These are phyloP conservation scores for Pezicula neosporulosa DNA, from an alignment of 2,329 filamentous ascomycete genomes.

Conservation along the genomic window DNA sequence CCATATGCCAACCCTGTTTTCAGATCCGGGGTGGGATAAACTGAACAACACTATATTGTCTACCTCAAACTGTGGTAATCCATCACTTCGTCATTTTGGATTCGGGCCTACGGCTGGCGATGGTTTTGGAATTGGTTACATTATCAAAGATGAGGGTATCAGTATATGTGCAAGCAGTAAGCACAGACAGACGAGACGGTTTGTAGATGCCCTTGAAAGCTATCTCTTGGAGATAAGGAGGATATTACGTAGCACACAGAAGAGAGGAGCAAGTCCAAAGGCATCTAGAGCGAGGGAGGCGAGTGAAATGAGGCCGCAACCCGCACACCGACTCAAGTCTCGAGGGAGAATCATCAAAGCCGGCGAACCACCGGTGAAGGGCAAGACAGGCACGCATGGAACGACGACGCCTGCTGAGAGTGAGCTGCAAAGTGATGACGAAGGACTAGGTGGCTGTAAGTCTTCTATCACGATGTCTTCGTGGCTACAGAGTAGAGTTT, in stretches of 20 bases:
- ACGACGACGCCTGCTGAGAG: conserved; percentile 63
- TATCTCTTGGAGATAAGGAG: conserved; percentile 91
- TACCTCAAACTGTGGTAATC: conserved; percentile 98
- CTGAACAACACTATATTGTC: conserved; percentile 92
- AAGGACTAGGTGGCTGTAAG: conserved; percentile 91
- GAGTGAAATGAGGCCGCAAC: conserved; percentile 30
- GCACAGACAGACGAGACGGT: conserved; percentile 87
- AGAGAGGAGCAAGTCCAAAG: conserved; percentile 45
- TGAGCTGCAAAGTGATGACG: conserved; percentile 72
- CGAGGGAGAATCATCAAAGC: conserved; percentile 70
- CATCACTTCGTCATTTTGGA: conserved; percentile 88
- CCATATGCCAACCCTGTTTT: conserved; percentile 75
- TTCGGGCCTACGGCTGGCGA: conserved; percentile 93
- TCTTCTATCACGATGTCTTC: conserved; percentile 26
- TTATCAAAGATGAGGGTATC: conserved; percentile 92
- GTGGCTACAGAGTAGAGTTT: conserved; percentile 6
- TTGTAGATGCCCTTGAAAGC: conserved; percentile 83
- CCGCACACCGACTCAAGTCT: conserved; percentile 56
- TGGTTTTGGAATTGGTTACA: conserved; percentile 97
- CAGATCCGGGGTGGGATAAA: conserved; percentile 88
- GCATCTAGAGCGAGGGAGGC: conserved; percentile 59
- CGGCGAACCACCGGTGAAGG: conserved; percentile 37
- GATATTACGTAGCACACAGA: conserved; percentile 68
- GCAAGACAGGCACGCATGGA: conserved; percentile 37
- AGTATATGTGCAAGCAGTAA: conserved; percentile 91